A percentile compares a stretch with the other conserved stretches of the same genome.
Evolutionary conservation across 495 filamentous ascomycete species (phyloP).

Genomic region (Hyaloscypha bicolor): DNA sequence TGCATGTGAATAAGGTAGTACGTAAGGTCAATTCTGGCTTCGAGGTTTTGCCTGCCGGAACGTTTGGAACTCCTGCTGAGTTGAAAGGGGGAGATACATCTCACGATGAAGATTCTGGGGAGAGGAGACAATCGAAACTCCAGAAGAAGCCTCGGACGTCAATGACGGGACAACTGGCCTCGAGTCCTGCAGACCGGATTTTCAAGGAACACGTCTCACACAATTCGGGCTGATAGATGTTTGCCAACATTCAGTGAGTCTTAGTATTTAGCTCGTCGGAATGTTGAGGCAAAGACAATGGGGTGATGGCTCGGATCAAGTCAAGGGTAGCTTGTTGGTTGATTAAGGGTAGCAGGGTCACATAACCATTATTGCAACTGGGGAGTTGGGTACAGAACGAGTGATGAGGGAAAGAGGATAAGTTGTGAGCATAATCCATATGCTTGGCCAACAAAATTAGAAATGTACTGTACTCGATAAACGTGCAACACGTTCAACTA

Average conservation of each 20-base stretch:
- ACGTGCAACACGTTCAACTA: background rate
- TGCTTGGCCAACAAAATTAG: background rate
- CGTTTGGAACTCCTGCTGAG: constrained; percentile 32
- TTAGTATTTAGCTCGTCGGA: no score
- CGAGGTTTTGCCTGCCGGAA: constrained; percentile 61
- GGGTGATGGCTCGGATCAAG: no score
- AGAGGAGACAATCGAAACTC: constrained; percentile 40
- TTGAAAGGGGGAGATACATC: constrained; percentile 11
- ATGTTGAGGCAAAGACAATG: no score
- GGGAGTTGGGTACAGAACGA: background rate
- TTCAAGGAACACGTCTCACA: background rate
- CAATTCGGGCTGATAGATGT: background rate
- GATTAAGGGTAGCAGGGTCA: no score
- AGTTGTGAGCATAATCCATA: background rate
- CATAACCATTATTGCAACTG: no score
- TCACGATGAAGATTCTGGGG: constrained; percentile 24
- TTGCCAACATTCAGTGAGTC: no score
- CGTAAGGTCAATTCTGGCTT: constrained; percentile 65
- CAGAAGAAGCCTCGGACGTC: constrained; percentile 34
- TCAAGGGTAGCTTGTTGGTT: no score
- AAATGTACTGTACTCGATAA: no score
- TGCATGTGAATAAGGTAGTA: constrained; percentile 47
- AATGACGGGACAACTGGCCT: constrained; percentile 8
- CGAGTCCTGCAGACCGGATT: constrained; percentile 2
- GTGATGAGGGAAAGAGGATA: background rate